phyloP scores from a whole-genome alignment of 2,329 filamentous ascomycete genomes.

The Chrysoporthe puriensis region DNA sequence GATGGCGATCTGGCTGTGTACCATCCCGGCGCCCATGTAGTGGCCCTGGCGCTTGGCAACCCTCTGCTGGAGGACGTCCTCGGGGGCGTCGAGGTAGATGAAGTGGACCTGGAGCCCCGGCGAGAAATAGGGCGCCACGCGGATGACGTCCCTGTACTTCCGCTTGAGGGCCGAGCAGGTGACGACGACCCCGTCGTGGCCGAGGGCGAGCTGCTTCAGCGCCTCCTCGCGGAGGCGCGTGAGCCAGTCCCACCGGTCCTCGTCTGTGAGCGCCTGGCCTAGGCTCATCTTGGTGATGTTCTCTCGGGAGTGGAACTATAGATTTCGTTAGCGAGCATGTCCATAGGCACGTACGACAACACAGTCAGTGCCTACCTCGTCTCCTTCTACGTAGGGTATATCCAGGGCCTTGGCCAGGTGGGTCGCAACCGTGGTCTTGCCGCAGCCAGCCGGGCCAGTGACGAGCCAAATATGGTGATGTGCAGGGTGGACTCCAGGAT shows the following conservation, averaged over 20 bases:
- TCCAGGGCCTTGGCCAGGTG: constrained; percentile 64
- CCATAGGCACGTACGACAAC: neutral
- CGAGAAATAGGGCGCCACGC: constrained; percentile 76
- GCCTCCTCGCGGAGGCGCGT: constrained; percentile 74
- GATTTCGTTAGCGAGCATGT: constrained; percentile 4
- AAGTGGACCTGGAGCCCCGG: constrained; percentile 83
- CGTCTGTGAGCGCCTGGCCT: constrained; percentile 84
- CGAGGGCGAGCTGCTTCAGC: constrained; percentile 56
- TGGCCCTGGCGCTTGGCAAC: constrained; percentile 78
- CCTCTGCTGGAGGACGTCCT: constrained; percentile 74
- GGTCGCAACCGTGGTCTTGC: constrained; percentile 76
- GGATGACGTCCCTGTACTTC: constrained; percentile 93
- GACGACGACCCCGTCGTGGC: constrained; percentile 79
- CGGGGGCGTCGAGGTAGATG: constrained; percentile 82
- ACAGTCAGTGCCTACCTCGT: constrained; percentile 62
- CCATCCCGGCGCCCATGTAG: constrained; percentile 97
- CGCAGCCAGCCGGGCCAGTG: constrained; percentile 77
- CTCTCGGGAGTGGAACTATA: constrained; percentile 71
- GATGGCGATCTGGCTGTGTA: constrained; percentile 85
- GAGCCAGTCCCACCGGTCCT: constrained; percentile 98
- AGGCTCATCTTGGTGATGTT: constrained; percentile 92
- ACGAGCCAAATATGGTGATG: constrained; percentile 79
- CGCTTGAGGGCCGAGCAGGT: constrained; percentile 96
- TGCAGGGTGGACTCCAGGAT: constrained; percentile 35
- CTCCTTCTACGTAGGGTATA: constrained; percentile 76